Conservation (phyloP, 768 basidiomycete species). For the Fistulinella prunicolor region DNA sequence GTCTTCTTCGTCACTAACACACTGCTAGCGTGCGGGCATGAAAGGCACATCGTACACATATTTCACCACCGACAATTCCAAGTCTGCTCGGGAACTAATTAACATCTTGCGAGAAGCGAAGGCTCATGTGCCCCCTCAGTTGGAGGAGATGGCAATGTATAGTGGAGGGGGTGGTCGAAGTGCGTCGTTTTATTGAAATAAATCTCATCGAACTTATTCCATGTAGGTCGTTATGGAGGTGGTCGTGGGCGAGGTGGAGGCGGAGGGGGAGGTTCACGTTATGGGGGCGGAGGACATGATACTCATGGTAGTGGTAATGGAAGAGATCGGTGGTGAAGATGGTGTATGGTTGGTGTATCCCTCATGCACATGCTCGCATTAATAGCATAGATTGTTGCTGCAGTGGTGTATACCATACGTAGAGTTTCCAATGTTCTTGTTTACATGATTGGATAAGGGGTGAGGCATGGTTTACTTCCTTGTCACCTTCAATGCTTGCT, state of each 20-base stretch:
- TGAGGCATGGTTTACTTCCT: too few species aligned
- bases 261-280: conserved; percentile 21
- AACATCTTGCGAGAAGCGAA: conserved; percentile 86
- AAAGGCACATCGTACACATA: conserved; percentile 93
- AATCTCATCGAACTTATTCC: background rate
- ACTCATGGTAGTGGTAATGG: conserved; percentile 22
- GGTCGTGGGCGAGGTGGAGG: conserved; percentile 31
- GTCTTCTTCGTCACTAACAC: conserved; percentile 14
- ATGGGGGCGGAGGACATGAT: conserved; percentile 24
- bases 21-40: conserved; percentile 76
- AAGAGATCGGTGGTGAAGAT: conserved; percentile 24
- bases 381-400: conserved; percentile 19
- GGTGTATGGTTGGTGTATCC: background rate
- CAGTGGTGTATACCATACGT: conserved; percentile 25
- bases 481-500: too few species aligned
- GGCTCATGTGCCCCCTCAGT: conserved; percentile 78
- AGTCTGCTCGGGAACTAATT: conserved; percentile 89
- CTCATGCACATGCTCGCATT: conserved; percentile 6
- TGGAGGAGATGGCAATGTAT: conserved; percentile 91
- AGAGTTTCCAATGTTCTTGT: conserved; percentile 11
- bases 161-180: conserved; percentile 77
- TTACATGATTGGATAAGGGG: background rate
- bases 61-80: conserved; percentile 95
- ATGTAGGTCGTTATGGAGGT: conserved; percentile 60
- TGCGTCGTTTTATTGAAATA: conserved; percentile 31